Base-by-base conservation (phyloP, 495 filamentous ascomycete species). In the Penicillium macrosclerotiorum region DNA sequence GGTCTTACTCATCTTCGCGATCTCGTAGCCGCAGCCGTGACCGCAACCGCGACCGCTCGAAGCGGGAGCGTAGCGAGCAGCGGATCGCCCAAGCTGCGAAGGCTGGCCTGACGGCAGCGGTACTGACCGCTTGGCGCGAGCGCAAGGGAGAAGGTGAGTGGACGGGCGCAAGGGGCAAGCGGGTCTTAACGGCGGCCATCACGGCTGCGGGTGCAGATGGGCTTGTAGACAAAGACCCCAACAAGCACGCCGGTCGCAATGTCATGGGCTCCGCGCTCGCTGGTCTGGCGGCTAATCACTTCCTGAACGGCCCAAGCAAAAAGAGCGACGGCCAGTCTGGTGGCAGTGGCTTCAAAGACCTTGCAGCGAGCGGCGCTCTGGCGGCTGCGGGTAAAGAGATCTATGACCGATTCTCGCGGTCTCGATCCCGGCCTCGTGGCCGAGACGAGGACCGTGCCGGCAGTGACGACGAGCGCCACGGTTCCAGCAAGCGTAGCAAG, bases 111-210 rank as follows among this genome's bases (percentile, higher is more conserved):
- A 77, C 90, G 27, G 89, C 90, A 40, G 90, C 89, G 47, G 90
- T 89, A 8, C 80, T 88, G 17, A 89, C 95, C 69, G 90, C 90
- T 20, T 94, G 94, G 76, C 81, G 87, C 26, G 77, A 84, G 27
- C 86, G 89, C 60, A 94, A 93, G 54, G 84, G 89, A 36, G 85
- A 87, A 1, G 90, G 90, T 37, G 78, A 81, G 14, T 94, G 88
- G 87, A 83, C 78, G 25, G 90, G 90, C 34, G 81, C 83, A 23
- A 95, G 95, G 65, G 88, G 88, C 45, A 89, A 86, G 65, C 85
- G 90, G 27, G 81, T 96, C 48, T 76, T 94, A 14, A 95, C 90
- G 18, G 90, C 90, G 14, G 90, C 90, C 13, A 77, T 92, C 23
- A 81, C 86, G 55, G 89, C 90, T 33, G 90, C 86, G 54, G 85